Conservation (phyloP, 2,329 filamentous ascomycete genomes). For the Bisporella sp. region DNA sequence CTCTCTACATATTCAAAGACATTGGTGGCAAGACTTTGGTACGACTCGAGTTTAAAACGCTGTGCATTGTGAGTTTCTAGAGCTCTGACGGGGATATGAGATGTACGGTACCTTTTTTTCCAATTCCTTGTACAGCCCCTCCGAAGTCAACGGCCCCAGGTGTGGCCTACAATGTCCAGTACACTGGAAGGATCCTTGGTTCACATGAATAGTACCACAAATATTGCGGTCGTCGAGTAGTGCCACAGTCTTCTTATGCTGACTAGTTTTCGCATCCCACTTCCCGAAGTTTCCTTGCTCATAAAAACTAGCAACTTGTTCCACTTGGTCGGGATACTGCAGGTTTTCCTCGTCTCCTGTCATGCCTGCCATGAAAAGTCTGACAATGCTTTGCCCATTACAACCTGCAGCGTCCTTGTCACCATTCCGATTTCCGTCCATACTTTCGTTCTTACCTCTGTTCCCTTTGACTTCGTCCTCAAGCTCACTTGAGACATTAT, state of each 20-base stretch:
- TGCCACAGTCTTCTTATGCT: background rate
- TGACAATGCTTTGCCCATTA: no score
- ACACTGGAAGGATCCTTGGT: no score
- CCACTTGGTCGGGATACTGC: background rate
- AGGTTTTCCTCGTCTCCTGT: background rate
- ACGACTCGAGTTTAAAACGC: background rate
- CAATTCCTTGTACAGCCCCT: background rate
- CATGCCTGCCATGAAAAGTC: no score
- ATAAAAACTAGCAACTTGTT: background rate
- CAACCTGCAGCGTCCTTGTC: no score
- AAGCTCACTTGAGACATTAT: background rate
- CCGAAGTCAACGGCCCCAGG: background rate
- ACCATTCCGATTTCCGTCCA: no score
- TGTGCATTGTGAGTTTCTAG: background rate
- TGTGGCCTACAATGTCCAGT: background rate
- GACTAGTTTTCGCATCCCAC: background rate
- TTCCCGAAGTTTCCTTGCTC: background rate
- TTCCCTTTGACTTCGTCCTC: background rate
- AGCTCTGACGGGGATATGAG: background rate
- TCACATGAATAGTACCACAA: background rate
- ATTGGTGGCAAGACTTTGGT: background rate
- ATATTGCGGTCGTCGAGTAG: background rate
- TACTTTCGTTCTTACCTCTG: no score
- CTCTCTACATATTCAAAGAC: background rate
- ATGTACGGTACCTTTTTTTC: background rate